Conservation (phyloP, 257 asterid genomes). For the Schizonepeta tenuifolia region DNA sequence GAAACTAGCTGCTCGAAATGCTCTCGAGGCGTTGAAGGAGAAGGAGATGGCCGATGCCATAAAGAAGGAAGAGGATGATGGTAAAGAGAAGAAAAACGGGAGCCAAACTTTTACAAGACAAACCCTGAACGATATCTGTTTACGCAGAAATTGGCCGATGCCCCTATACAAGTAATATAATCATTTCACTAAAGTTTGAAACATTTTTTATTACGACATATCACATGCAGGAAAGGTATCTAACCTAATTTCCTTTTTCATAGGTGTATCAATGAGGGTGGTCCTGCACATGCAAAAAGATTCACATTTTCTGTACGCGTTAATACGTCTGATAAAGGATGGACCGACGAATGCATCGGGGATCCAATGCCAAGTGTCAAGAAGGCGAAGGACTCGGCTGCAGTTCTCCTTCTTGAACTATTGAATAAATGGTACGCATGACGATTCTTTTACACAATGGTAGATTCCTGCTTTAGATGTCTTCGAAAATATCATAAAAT, state of each 20-base stretch:
- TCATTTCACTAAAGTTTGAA: not conserved
- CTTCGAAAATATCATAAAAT: constrained; percentile 16
- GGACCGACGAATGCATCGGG: constrained; percentile 94
- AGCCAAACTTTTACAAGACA: constrained; percentile 90
- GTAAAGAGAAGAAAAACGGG: constrained; percentile 67
- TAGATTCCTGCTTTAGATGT: constrained; percentile 10
- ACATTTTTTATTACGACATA: not conserved
- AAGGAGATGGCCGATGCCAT: constrained; percentile 69
- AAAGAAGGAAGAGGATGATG: constrained; percentile 56
- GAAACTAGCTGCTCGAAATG: constrained; percentile 96
- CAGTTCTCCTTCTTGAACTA: constrained; percentile 81
- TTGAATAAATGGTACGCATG: constrained; percentile 66
- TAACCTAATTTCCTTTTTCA: not conserved
- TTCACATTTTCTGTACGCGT: constrained; percentile 90
- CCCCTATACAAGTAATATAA: constrained; percentile 74
- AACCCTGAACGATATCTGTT: constrained; percentile 89
- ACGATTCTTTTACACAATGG: constrained; percentile 23
- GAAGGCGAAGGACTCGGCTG: constrained; percentile 98
- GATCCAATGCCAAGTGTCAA: constrained; percentile 99
- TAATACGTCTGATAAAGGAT: constrained; percentile 85
- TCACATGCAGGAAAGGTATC: not conserved
- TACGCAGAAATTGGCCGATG: constrained; percentile 98
- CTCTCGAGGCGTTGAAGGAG: constrained; percentile 84
- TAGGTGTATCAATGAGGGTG: constrained; percentile 78
- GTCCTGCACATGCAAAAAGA: constrained; percentile 98